Evolutionary conservation across 2,329 filamentous ascomycete genomes (phyloP).

Genomic region (Cladosporium sp.): DNA sequence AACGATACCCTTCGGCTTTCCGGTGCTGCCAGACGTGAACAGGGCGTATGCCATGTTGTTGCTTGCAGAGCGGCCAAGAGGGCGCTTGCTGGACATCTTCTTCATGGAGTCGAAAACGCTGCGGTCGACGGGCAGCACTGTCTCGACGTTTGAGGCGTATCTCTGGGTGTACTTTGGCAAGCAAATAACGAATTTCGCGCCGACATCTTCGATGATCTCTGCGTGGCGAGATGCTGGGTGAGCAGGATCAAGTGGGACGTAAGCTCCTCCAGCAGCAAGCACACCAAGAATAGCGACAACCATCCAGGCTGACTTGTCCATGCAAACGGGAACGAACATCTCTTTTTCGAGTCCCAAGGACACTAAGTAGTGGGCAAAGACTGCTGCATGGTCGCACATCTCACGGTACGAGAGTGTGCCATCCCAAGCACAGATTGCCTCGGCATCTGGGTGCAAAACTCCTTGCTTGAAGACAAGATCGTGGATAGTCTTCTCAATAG

Average conservation of each 20-base stretch:
- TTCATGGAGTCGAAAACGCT: slow-evolving; percentile 24
- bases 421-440: slow-evolving; percentile 42
- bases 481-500: slow-evolving; percentile 18
- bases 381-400: slow-evolving; percentile 16
- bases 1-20: slow-evolving; percentile 24
- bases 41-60: slow-evolving; percentile 24
- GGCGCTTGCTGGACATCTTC: slow-evolving; percentile 14
- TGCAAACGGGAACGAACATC: slow-evolving; percentile 18
- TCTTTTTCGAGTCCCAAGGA: slow-evolving; percentile 13
- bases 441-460: slow-evolving; percentile 51
- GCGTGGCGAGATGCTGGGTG: slow-evolving; percentile 20
- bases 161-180: slow-evolving; percentile 15
- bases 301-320: slow-evolving; percentile 38
- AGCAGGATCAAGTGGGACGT: slow-evolving; percentile 24
- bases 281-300: slow-evolving; percentile 43
- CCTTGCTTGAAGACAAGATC: slow-evolving; percentile 18
- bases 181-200: slow-evolving; percentile 13
- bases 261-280: slow-evolving; percentile 41
- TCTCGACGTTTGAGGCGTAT: slow-evolving; percentile 11
- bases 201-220: slow-evolving; percentile 18
- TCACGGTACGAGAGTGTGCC: slow-evolving; percentile 22
- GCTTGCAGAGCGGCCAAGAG: slow-evolving; percentile 19
- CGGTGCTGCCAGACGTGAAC: slow-evolving; percentile 26
- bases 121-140: slow-evolving; percentile 21
- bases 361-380: slow-evolving; percentile 14